These are phyloP conservation scores for Pseudonitzschia multiseries DNA, from an alignment of 108 stramenopile species.

Conservation along the genomic window DNA sequence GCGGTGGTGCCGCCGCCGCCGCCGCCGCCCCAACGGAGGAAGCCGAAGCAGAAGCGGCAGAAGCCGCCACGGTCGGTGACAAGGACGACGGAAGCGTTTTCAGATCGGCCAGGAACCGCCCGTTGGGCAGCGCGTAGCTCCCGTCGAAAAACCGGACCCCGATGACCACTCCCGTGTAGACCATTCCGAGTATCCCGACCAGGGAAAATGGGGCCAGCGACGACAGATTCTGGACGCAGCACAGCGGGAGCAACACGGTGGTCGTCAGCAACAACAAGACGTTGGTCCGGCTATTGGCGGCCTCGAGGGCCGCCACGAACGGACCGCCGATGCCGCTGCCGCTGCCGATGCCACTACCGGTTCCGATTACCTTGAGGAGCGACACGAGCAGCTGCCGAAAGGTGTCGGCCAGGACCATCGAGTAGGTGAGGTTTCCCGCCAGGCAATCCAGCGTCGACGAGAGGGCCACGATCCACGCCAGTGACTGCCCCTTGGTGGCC, in stretches of 20 bases:
- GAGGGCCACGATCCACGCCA: constrained; percentile 38
- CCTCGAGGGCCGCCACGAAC: too few species aligned
- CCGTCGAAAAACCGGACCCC: constrained; percentile 67
- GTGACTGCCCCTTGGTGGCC: constrained; percentile 57
- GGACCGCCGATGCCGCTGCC: constrained; percentile 25
- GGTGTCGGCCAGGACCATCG: constrained; percentile 90
- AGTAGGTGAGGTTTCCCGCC: constrained; percentile 69
- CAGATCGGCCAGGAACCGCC: constrained; percentile 20
- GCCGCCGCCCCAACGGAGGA: too few species aligned
- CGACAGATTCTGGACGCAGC: constrained; percentile 77
- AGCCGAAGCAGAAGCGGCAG: background rate
- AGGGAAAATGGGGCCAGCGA: too few species aligned
- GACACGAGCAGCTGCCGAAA: constrained; percentile 56
- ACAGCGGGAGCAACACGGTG: constrained; percentile 83
- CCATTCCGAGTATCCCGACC: too few species aligned
- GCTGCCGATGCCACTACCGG: too few species aligned
- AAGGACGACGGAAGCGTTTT: background rate
- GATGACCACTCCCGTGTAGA: constrained; percentile 79
- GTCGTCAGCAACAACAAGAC: constrained; percentile 61
- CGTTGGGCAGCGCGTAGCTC: constrained; percentile 45
- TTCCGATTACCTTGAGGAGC: background rate
- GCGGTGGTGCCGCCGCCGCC: too few species aligned
- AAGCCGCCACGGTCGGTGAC: background rate
- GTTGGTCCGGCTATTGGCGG: constrained; percentile 26
- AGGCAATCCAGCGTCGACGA: constrained; percentile 48